Percentiles rank a stretch among this genome's conserved stretches.
These are phyloP conservation scores for Cyathus striatus DNA, from an alignment of 768 basidiomycete species.

Conservation along the genomic window DNA sequence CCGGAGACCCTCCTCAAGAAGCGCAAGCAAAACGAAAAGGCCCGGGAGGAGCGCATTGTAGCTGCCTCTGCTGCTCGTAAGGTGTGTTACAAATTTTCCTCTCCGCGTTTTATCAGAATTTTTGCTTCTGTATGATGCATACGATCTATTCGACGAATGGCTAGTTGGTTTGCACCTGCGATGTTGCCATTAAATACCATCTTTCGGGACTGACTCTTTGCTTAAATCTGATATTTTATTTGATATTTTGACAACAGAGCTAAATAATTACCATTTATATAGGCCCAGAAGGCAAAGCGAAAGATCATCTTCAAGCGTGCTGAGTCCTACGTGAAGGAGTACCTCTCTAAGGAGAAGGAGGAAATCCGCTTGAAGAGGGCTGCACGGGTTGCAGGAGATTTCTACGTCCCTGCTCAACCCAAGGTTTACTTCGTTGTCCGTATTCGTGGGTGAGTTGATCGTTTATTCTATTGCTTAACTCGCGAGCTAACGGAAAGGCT, in stretches of 20 bases:
- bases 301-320: constrained; percentile 99
- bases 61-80: constrained; percentile 84
- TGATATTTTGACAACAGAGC: no score
- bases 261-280: no score
- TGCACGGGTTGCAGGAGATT: constrained; percentile 89
- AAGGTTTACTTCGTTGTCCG: constrained; percentile 98
- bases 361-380: constrained; percentile 93
- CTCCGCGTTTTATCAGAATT: constrained; percentile 5
- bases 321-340: constrained; percentile 97
- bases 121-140: constrained; percentile 67
- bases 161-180: constrained; percentile 61
- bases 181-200: constrained; percentile 87
- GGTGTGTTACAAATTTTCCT: no score
- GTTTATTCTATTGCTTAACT: neutral
- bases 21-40: constrained; percentile 97
- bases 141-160: constrained; percentile 69
- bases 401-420: constrained; percentile 94
- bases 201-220: constrained; percentile 79
- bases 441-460: constrained; percentile 80
- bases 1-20: constrained; percentile 99
- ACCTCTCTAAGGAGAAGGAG: constrained; percentile 87
- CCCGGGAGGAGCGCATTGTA: constrained; percentile 85
- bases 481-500: neutral
- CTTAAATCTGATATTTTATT: no score
- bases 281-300: constrained; percentile 90